phyloP scores from a whole-genome alignment of 768 basidiomycete genomes.

The Termitomyces sp. region DNA sequence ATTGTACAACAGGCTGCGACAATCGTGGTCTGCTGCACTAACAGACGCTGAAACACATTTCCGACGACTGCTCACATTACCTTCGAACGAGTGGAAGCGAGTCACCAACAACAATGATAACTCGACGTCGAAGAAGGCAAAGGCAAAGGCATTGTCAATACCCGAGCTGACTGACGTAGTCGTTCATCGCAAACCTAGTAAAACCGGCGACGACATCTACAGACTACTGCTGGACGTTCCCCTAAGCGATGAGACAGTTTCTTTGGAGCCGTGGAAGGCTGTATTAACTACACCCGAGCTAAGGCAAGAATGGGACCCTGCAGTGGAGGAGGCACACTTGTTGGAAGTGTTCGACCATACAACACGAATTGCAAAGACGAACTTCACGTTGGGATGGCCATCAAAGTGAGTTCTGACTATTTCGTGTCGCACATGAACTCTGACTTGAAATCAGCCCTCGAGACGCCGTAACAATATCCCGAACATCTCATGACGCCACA shows the following conservation, averaged over 20 bases:
- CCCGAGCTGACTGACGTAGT: constrained; percentile 69
- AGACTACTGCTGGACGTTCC: constrained; percentile 79
- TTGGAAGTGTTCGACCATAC: constrained; percentile 83
- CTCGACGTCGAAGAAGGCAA: constrained; percentile 52
- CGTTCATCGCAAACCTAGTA: constrained; percentile 67
- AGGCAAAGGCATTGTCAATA: constrained; percentile 40
- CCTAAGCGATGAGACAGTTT: constrained; percentile 49
- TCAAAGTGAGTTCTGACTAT: constrained; percentile 64
- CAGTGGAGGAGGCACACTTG: constrained; percentile 78
- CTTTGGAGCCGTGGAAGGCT: constrained; percentile 76
- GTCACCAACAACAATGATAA: constrained; percentile 41
- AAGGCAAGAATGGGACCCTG: constrained; percentile 88
- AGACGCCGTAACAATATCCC: constrained; percentile 91
- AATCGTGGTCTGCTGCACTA: constrained; percentile 78
- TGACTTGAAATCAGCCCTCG: constrained; percentile 57
- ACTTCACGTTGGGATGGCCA: constrained; percentile 94
- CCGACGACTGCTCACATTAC: constrained; percentile 68
- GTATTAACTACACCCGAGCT: constrained; percentile 83
- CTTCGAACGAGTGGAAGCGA: constrained; percentile 77
- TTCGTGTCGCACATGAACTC: background rate
- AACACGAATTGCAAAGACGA: constrained; percentile 84
- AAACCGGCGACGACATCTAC: constrained; percentile 72
- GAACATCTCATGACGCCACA: constrained; percentile 72
- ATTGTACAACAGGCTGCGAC: constrained; percentile 54
- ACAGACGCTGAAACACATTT: constrained; percentile 72